These are phyloP conservation scores for Aspergillus ibericus DNA, from an alignment of 2,329 filamentous ascomycete genomes.

Conservation along the genomic window DNA sequence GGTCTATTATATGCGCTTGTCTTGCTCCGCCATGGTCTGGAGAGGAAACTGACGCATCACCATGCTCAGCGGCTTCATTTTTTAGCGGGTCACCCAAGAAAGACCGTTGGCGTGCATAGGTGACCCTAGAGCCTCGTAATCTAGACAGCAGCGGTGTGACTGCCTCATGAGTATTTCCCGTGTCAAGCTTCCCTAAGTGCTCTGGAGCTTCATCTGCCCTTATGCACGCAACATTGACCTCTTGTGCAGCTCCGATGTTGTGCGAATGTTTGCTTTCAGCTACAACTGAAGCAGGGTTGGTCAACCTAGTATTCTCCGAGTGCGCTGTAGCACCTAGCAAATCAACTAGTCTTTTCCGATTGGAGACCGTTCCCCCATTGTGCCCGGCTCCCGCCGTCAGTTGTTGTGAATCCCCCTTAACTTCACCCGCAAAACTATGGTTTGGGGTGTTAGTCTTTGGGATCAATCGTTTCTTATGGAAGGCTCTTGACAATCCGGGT, in stretches of 20 bases:
- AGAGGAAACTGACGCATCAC: neutral
- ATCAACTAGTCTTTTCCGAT: constrained; percentile 38
- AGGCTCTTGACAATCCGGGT: neutral
- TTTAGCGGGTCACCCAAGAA: constrained; percentile 55
- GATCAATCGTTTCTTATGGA: neutral
- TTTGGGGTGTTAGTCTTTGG: neutral
- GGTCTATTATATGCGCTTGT: constrained; percentile 7
- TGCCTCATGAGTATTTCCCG: constrained; percentile 11
- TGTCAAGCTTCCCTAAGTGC: neutral
- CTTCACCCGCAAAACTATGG: neutral
- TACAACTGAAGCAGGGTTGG: neutral
- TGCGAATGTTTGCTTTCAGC: neutral
- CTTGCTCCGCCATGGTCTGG: constrained; percentile 1
- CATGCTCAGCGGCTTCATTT: constrained; percentile 12
- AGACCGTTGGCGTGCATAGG: constrained; percentile 61
- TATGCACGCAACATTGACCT: neutral
- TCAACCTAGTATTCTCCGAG: neutral
- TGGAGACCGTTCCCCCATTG: constrained; percentile 6
- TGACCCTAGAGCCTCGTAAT: constrained; percentile 48
- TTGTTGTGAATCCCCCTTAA: neutral
- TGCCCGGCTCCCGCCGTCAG: neutral
- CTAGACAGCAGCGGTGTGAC: constrained; percentile 21
- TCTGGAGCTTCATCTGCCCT: neutral
- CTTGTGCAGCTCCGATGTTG: neutral
- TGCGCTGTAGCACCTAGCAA: constrained; percentile 25